phyloP scores from a whole-genome alignment of 2,329 filamentous ascomycete species.

The Trichoderma gracile region DNA sequence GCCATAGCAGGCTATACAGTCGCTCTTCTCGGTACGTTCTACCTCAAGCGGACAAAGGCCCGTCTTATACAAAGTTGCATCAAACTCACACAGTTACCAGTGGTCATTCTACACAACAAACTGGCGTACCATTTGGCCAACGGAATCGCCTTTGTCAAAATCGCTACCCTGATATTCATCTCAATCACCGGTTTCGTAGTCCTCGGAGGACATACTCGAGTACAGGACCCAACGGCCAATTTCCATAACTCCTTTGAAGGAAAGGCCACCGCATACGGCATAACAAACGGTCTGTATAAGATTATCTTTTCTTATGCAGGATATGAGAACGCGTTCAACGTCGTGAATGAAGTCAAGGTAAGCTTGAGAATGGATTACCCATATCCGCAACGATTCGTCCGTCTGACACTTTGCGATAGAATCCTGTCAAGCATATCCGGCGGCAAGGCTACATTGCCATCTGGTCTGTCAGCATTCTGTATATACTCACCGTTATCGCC shows the following conservation, averaged over 20 bases:
- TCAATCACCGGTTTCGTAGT: conserved; percentile 63
- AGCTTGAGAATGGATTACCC: not conserved
- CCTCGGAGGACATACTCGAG: conserved; percentile 43
- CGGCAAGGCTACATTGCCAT: conserved; percentile 53
- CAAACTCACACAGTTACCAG: conserved; percentile 29
- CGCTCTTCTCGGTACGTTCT: conserved; percentile 54
- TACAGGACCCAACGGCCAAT: conserved; percentile 40
- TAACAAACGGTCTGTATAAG: conserved; percentile 54
- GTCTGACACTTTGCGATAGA: conserved; percentile 32
- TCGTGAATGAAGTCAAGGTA: conserved; percentile 54
- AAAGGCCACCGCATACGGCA: conserved; percentile 40
- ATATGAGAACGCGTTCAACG: conserved; percentile 61
- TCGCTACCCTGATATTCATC: conserved; percentile 64
- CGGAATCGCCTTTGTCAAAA: conserved; percentile 58
- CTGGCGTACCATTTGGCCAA: conserved; percentile 59
- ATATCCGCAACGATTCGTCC: not conserved
- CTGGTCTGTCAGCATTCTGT: conserved; percentile 53
- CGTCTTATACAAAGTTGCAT: not conserved
- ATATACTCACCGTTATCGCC: conserved; percentile 60
- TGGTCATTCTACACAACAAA: conserved; percentile 55
- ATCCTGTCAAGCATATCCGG: conserved; percentile 58
- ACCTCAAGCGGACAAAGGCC: not conserved
- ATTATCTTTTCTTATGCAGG: conserved; percentile 61
- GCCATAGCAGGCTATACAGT: conserved; percentile 64
- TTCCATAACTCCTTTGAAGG: conserved; percentile 42